Evolutionary conservation across 169 alveolate genomes (phyloP).

Genomic region (Eimeria falciformis): DNA sequence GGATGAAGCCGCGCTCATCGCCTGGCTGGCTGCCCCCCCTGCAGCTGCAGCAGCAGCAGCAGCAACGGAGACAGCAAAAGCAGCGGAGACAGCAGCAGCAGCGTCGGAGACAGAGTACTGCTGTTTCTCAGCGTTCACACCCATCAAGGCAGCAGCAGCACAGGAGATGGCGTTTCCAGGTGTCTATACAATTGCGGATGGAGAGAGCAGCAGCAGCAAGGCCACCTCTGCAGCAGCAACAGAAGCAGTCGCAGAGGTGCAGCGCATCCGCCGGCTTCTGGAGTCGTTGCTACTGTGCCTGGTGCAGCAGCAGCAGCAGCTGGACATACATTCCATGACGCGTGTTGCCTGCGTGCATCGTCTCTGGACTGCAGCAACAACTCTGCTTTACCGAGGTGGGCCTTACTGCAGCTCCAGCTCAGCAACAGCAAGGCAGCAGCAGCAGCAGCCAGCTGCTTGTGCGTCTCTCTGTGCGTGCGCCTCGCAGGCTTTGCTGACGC

Average conservation of each 20-base stretch:
- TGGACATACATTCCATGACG: constrained; percentile 59
- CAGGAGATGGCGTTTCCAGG: not conserved
- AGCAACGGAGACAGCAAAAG: too few relatives aligned
- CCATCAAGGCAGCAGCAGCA: not conserved
- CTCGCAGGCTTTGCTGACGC: constrained; percentile 27
- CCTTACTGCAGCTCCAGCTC: constrained; percentile 3
- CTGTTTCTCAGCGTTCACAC: not conserved
- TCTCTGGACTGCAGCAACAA: constrained; percentile 58
- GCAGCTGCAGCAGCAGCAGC: constrained; percentile 1
- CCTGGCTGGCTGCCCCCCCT: constrained; percentile 10
- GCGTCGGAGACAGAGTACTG: not conserved
- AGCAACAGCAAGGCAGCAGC: constrained; percentile 24
- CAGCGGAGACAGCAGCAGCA: constrained; percentile 13
- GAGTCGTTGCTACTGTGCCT: constrained; percentile 50
- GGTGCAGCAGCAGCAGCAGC: constrained; percentile 65
- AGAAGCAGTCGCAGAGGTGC: constrained; percentile 45
- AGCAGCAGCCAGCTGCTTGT: constrained; percentile 35
- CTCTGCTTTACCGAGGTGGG: constrained; percentile 41
- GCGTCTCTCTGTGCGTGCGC: too few relatives aligned
- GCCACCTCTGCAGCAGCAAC: not conserved
- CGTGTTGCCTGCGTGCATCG: constrained; percentile 61
- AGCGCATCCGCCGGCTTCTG: constrained; percentile 49
- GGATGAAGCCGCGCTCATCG: constrained; percentile 16
- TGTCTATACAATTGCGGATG: not conserved
- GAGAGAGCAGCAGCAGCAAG: constrained; percentile 42